Evolutionary conservation across 2,329 filamentous ascomycete species (phyloP).

Genomic region (Cylindrodendrum hubeiense): DNA sequence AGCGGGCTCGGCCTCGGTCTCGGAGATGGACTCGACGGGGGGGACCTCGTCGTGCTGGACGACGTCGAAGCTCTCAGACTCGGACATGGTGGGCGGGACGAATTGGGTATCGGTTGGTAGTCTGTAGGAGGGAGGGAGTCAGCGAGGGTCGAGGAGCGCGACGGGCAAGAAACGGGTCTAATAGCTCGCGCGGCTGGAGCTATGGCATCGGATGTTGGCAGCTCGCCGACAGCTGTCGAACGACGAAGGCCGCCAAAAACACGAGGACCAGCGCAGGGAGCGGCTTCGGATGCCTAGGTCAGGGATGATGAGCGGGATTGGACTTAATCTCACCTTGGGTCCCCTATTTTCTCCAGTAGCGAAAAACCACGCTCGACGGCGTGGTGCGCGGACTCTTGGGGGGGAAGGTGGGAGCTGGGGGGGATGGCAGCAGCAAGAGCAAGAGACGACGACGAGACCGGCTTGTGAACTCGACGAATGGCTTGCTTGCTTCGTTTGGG

Average conservation of each 20-base stretch:
- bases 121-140: constrained; percentile 22
- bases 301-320: constrained; percentile 26
- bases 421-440: constrained; percentile 8
- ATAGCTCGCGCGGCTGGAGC: constrained; percentile 9
- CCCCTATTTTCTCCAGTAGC: constrained; percentile 26
- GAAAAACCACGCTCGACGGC: constrained; percentile 10
- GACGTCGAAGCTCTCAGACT: constrained; percentile 60
- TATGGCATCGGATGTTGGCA: constrained; percentile 18
- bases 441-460: constrained; percentile 16
- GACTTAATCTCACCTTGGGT: constrained; percentile 29
- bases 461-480: constrained; percentile 10
- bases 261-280: constrained; percentile 2
- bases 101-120: constrained; percentile 30
- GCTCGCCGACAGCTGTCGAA: constrained; percentile 18
- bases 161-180: constrained; percentile 16
- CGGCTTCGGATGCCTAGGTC: constrained; percentile 21
- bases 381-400: neutral
- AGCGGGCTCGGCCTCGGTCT: neutral
- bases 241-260: constrained; percentile 8
- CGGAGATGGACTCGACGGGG: constrained; percentile 43
- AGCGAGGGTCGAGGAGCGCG: constrained; percentile 7
- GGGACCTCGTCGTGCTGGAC: constrained; percentile 57
- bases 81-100: constrained; percentile 55
- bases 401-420: neutral
- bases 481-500: constrained; percentile 2